Conservation (phyloP, 345 rosid genomes). For the Sisymbrium irio region DNA sequence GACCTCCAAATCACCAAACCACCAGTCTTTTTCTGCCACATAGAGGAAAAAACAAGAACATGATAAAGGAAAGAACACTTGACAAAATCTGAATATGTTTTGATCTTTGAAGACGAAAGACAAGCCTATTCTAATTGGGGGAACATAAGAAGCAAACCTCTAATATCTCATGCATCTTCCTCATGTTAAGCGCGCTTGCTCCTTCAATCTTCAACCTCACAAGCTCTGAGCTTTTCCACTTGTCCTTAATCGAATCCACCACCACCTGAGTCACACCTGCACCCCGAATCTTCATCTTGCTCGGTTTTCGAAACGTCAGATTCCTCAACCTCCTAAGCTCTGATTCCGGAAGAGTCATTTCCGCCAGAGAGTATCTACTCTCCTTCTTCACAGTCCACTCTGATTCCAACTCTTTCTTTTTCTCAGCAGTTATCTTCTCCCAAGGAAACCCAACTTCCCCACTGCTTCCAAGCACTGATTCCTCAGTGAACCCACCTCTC, state of each 20-base stretch:
- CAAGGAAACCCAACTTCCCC: constrained; percentile 72
- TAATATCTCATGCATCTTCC: constrained; percentile 79
- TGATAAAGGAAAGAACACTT: background rate
- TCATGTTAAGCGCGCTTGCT: constrained; percentile 87
- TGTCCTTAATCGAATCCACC: constrained; percentile 67
- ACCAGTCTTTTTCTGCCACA: constrained; percentile 76
- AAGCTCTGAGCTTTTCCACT: constrained; percentile 73
- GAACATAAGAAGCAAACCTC: constrained; percentile 59
- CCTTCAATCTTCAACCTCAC: constrained; percentile 90
- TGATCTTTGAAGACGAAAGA: constrained; percentile 3
- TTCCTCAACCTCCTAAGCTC: constrained; percentile 85
- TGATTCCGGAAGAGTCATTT: constrained; percentile 77
- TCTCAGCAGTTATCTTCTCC: constrained; percentile 60
- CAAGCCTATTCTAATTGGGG: background rate
- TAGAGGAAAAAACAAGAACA: constrained; percentile 1
- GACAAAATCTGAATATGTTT: background rate
- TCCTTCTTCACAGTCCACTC: constrained; percentile 53
- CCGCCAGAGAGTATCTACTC: constrained; percentile 66
- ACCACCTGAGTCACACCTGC: constrained; percentile 71
- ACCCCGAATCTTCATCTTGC: constrained; percentile 57
- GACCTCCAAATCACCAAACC: constrained; percentile 98
- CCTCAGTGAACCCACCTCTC: constrained; percentile 65
- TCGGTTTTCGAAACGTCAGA: constrained; percentile 57
- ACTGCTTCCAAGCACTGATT: constrained; percentile 42
- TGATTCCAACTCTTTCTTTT: constrained; percentile 39